Evolutionary conservation across 495 filamentous ascomycete genomes (phyloP), one percentile per base, ranked within the genome.

Genomic region (Podospora didyma): DNA sequence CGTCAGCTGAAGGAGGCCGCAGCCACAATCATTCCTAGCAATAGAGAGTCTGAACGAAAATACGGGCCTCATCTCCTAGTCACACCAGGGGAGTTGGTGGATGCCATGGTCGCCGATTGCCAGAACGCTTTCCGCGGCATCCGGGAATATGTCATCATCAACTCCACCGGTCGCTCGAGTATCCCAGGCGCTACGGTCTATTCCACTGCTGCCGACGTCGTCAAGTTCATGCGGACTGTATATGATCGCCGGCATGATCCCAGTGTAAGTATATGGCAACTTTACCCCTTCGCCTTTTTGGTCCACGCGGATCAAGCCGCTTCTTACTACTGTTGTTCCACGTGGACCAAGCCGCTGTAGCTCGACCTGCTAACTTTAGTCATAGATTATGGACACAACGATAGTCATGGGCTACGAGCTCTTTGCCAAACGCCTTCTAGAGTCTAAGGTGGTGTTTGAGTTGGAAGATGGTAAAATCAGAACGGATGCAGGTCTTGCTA

Each of bases 241-340:
- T 35, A 35, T 14, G 34, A 35, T 35, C 34, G 34, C 34, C 34
- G 34, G 34, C 14, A 35, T 35, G 14, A 35, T 35, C 34, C 34
- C 14, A 35, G 14, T 35, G 14, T 35, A 35, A 35, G 34, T 35
- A 35, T 35, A 7, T 35, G 7, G 14, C 14, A 35, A 35, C 34
- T 35, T 35, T 35, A 34, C 35, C 22, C 9, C 21, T 11, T 26
- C 34, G 48, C 46, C 26, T 39, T 70, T 59, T 68, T 61, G 72
- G 75, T 56, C 75, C 70, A 58, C 83, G 79, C 39, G 85, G 80
- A 69, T 96, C 95, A 57, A 97, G 88, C 81, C 96, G 96, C 75
- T 96, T 88, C 21, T 97, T 85, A 79, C 97, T 94, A 53, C 95
- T 87, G 59, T 89, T 89, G 51, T 90, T 96, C 56, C 95, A 95